A percentile compares a stretch with the other conserved stretches of the same genome.
These are phyloP conservation scores for Psilocybe cubensis DNA, from an alignment of 768 basidiomycete genomes.

Conservation along the genomic window DNA sequence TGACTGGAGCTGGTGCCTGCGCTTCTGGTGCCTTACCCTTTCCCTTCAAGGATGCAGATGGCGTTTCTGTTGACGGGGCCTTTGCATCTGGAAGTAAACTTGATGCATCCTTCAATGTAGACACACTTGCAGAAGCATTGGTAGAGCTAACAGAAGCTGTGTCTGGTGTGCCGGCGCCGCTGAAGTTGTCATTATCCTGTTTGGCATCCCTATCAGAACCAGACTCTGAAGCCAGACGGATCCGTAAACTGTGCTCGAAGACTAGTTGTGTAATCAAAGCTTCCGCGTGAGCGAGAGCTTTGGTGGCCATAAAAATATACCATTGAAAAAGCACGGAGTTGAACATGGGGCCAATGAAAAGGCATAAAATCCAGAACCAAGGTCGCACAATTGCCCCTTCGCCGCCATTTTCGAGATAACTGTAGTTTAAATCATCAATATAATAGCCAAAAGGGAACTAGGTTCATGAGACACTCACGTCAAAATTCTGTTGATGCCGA, in stretches of 20 bases:
- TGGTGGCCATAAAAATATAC: constrained; percentile 56
- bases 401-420: constrained; percentile 60
- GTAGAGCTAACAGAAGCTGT: neutral
- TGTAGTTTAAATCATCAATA: constrained; percentile 19
- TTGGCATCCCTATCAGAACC: neutral
- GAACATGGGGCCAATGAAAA: constrained; percentile 52
- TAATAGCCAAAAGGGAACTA: neutral
- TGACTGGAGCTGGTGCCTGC: neutral
- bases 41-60: neutral
- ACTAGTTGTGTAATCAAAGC: constrained; percentile 43
- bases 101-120: neutral
- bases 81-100: neutral
- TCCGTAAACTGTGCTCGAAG: constrained; percentile 53
- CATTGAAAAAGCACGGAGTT: constrained; percentile 52
- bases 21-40: neutral
- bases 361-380: constrained; percentile 67
- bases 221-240: constrained; percentile 55
- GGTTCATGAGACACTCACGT: constrained; percentile 24
- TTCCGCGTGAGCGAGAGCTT: constrained; percentile 43
- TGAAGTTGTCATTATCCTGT: neutral
- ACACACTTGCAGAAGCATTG: neutral
- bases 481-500: constrained; percentile 44
- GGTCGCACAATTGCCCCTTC: constrained; percentile 54
- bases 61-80: neutral
- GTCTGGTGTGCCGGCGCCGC: neutral